phyloP scores from a whole-genome alignment of 2,329 filamentous ascomycete genomes.

The Neonectria neomacrospora region DNA sequence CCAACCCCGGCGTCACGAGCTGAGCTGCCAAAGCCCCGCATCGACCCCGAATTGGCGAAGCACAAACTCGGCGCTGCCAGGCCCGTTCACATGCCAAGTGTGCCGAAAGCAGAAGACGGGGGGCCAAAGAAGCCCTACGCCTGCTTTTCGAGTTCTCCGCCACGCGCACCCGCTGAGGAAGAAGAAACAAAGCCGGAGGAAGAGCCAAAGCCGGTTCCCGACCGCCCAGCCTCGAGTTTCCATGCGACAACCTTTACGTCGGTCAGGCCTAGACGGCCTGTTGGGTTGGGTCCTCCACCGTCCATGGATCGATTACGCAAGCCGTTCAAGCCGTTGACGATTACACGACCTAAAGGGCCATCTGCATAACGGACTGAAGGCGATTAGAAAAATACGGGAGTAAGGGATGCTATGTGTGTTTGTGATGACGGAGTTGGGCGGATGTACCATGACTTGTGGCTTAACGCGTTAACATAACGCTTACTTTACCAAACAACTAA shows the following conservation, averaged over 20 bases:
- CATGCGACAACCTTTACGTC: slow-evolving; percentile 63
- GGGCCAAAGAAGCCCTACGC: slow-evolving; percentile 60
- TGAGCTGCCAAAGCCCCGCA: slow-evolving; percentile 34
- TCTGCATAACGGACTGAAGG: neutral
- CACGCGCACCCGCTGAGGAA: slow-evolving; percentile 43
- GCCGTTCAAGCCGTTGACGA: slow-evolving; percentile 68
- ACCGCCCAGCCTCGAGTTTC: slow-evolving; percentile 55
- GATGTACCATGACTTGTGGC: slow-evolving; percentile 1
- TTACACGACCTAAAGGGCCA: slow-evolving; percentile 55
- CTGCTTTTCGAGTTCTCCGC: slow-evolving; percentile 69
- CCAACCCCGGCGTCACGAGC: slow-evolving; percentile 7
- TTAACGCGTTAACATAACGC: slow-evolving; percentile 26
- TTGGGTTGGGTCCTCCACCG: slow-evolving; percentile 57
- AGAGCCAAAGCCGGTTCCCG: slow-evolving; percentile 43
- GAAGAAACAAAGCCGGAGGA: slow-evolving; percentile 40
- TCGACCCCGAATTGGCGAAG: slow-evolving; percentile 46
- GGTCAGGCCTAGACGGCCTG: slow-evolving; percentile 55
- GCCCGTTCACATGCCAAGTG: slow-evolving; percentile 49
- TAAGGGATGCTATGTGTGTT: neutral
- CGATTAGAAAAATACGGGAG: neutral
- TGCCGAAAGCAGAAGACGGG: slow-evolving; percentile 38
- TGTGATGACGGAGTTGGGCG: slow-evolving; percentile 5
- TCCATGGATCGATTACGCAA: slow-evolving; percentile 63
- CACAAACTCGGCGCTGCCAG: slow-evolving; percentile 58
- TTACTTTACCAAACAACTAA: no score